Evolutionary conservation across 768 basidiomycete species (phyloP).

Genomic region (Podaxis sp.): DNA sequence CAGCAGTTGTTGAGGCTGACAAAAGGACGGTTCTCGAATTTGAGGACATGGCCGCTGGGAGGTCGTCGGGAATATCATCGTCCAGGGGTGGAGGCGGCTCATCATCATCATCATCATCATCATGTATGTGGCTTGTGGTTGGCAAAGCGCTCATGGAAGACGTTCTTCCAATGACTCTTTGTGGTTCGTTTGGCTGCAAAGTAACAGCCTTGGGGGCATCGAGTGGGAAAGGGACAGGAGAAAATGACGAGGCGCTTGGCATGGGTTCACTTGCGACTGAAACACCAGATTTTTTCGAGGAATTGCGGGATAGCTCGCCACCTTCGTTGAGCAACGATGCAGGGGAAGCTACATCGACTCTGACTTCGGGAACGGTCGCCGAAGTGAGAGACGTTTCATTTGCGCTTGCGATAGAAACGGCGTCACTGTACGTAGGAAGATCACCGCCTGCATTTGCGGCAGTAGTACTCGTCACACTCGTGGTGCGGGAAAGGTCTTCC

Average conservation of each 20-base stretch:
- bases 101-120: background rate
- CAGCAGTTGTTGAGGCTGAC: background rate
- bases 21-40: background rate
- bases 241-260: background rate
- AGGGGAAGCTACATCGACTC: background rate
- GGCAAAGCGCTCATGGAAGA: conserved; percentile 14
- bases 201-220: background rate
- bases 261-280: conserved; percentile 2
- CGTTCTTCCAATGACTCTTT: conserved; percentile 9
- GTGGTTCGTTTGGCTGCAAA: conserved; percentile 2
- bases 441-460: background rate
- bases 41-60: background rate
- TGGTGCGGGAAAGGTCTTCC: background rate
- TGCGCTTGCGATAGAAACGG: background rate
- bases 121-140: background rate
- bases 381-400: background rate
- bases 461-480: background rate
- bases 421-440: conserved; percentile 10
- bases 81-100: background rate
- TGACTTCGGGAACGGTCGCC: conserved; percentile 3
- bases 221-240: background rate
- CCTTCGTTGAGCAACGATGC: background rate
- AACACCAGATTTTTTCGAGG: background rate
- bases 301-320: conserved; percentile 4
- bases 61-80: conserved; percentile 2